Evolutionary conservation across 2,329 filamentous ascomycete genomes (phyloP), one percentile per base, ranked within the genome.

Genomic region (Ophidiomyces ophidiicola): DNA sequence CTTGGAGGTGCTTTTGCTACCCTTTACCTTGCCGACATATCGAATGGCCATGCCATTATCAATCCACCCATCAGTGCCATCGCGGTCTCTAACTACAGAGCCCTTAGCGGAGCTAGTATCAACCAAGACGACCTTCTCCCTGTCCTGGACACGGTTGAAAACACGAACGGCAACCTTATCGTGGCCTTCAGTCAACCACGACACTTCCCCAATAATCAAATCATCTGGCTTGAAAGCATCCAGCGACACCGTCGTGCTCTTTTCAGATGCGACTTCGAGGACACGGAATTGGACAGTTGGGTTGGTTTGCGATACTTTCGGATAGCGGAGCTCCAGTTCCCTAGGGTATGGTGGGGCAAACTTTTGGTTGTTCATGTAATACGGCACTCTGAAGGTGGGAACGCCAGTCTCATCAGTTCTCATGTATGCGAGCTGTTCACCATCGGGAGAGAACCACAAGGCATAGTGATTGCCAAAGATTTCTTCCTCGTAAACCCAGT

Each of bases 401-500:
- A 82, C 78, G 1, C 76, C 77, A 0, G 76, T 80, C 62, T 82
- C 74, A 56, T 94, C 87, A 12, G 87, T 94, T 23, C 84, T 77
- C 45, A 94, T 66, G 58, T 90, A 94, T 12, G 87, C 83, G 41
- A 94, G 62, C 55, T 81, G 90, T 51, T 82, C 78, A 36, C 85
- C 85, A 55, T 88, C 82, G 23, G 80, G 74, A 20, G 84, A 87
- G 82, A 85, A 94, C 88, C 87, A 94, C 1, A 85, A 84, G 2
- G 84, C 85, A 46, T 72, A 82, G 47, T 80, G 79, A 3, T 73
- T 78, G 8, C 66, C 61, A 42, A 94, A 81, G 4, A 88, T 82
- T 58, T 90, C 83, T 51, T 78, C 74, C 53, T 88, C 82, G 53
- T 90, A 92, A 0, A 94, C 87, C 87, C 88, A 96, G 59, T 96